Conservation (phyloP, 2,329 filamentous ascomycete species). For the Proliferodiscus dingleyae region DNA sequence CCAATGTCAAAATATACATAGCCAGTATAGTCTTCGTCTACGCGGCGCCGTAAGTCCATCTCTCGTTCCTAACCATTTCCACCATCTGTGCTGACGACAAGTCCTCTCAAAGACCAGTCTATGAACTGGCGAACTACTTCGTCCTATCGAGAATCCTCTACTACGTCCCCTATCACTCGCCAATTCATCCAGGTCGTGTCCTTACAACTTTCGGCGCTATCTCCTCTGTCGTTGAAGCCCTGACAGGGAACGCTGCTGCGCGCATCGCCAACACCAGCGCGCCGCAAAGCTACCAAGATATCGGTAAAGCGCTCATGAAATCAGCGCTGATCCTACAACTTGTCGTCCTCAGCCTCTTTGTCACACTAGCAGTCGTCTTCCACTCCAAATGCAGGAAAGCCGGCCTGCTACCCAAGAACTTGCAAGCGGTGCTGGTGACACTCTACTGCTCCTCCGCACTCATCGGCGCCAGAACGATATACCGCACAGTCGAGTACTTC, state of each 20-base stretch:
- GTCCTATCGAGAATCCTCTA: slow-evolving; percentile 55
- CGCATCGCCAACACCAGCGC: slow-evolving; percentile 43
- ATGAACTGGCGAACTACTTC: slow-evolving; percentile 58
- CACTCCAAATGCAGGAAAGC: slow-evolving; percentile 40
- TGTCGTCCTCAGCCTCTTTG: slow-evolving; percentile 45
- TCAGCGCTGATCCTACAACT: slow-evolving; percentile 51
- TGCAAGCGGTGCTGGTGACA: slow-evolving; percentile 36
- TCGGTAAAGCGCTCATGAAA: slow-evolving; percentile 45
- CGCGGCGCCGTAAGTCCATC: slow-evolving; percentile 23
- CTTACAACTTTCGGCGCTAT: slow-evolving; percentile 43
- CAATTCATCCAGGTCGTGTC: slow-evolving; percentile 42
- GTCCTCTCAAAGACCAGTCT: slow-evolving; percentile 43
- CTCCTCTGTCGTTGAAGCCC: slow-evolving; percentile 43
- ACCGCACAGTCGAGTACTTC: slow-evolving; percentile 56
- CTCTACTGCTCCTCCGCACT: slow-evolving; percentile 47
- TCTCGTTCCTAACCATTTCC: slow-evolving; percentile 12
- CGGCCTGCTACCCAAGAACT: slow-evolving; percentile 25
- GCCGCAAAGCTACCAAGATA: slow-evolving; percentile 33
- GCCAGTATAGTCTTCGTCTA: slow-evolving; percentile 34
- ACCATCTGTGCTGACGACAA: background rate
- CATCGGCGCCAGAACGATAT: slow-evolving; percentile 51
- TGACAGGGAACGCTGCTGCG: slow-evolving; percentile 45
- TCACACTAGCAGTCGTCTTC: slow-evolving; percentile 44
- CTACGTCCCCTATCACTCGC: slow-evolving; percentile 56
- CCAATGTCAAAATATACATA: slow-evolving; percentile 42